Percentiles rank a stretch among this genome's conserved stretches.
Evolutionary conservation across 1,284 basidiomycete species (phyloP).

Genomic region (Pisolithus thermaeus): DNA sequence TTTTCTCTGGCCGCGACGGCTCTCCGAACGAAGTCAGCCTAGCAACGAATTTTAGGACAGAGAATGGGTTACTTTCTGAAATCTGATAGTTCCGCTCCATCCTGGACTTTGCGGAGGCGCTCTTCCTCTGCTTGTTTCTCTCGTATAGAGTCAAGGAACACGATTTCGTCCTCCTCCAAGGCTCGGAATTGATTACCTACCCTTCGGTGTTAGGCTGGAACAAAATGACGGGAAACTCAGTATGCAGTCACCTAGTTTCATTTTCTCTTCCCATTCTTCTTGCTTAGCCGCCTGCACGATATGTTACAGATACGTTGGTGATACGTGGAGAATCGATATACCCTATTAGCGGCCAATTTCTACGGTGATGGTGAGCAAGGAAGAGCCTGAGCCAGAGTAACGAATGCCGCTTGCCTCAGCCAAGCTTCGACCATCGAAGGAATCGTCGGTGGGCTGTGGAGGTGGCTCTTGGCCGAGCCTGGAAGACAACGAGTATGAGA

Average conservation of each 20-base stretch:
- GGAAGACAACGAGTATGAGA: constrained; percentile 13
- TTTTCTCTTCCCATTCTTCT: constrained; percentile 92
- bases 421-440: constrained; percentile 82
- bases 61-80: constrained; percentile 64
- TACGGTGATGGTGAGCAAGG: constrained; percentile 39
- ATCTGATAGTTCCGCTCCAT: constrained; percentile 73
- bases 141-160: constrained; percentile 80
- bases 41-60: constrained; percentile 4
- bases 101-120: constrained; percentile 62
- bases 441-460: constrained; percentile 65
- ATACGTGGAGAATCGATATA: constrained; percentile 30
- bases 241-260: constrained; percentile 62
- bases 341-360: constrained; percentile 82
- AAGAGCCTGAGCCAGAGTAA: constrained; percentile 9
- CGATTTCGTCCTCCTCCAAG: constrained; percentile 84
- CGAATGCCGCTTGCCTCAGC: constrained; percentile 65
- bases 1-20: constrained; percentile 68
- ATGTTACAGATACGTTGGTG: constrained; percentile 15
- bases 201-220: constrained; percentile 5
- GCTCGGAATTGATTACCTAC: constrained; percentile 88
- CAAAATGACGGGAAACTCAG: not conserved
- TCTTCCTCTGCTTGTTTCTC: constrained; percentile 75
- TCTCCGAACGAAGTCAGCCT: constrained; percentile 33
- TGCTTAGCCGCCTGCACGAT: constrained; percentile 71
- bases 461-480: constrained; percentile 88